These are phyloP conservation scores for Orbilia quercus DNA, from an alignment of 2,329 filamentous ascomycete genomes.

Conservation along the genomic window DNA sequence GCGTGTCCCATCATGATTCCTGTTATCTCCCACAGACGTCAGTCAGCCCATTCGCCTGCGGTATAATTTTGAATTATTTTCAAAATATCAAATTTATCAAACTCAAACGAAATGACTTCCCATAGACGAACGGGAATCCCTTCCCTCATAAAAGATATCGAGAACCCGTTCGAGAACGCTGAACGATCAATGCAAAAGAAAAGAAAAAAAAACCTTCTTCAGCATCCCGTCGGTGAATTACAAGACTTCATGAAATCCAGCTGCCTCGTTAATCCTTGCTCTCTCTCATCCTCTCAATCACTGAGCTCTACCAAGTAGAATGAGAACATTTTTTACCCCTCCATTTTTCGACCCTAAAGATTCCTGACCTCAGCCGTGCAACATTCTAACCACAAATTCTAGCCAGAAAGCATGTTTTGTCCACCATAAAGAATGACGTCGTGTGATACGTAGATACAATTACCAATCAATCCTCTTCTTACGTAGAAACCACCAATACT, in stretches of 20 bases:
- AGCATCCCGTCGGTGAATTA: constrained; percentile 24
- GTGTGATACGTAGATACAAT: no score
- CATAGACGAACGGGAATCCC: not conserved
- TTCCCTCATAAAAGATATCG: not conserved
- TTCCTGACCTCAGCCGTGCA: constrained; percentile 26
- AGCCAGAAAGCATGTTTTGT: constrained; percentile 25
- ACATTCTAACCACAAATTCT: constrained; percentile 27
- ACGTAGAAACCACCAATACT: not conserved
- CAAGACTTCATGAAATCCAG: not conserved
- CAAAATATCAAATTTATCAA: not conserved
- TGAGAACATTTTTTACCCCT: constrained; percentile 18
- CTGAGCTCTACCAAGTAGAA: not conserved
- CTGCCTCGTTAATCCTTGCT: constrained; percentile 15
- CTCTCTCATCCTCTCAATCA: constrained; percentile 2
- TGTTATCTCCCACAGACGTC: not conserved
- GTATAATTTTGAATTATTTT: no score
- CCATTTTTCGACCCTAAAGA: constrained; percentile 21
- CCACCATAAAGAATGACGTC: constrained; percentile 18
- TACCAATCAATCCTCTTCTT: not conserved
- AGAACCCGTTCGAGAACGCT: not conserved
- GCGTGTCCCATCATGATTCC: not conserved
- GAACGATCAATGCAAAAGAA: no score
- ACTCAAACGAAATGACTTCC: not conserved
- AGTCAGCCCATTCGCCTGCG: not conserved
- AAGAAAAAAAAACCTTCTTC: not conserved